Evolutionary conservation across 345 rosid species (phyloP), one percentile per base, ranked within the genome.

Genomic region (Fremontodendron californicum): DNA sequence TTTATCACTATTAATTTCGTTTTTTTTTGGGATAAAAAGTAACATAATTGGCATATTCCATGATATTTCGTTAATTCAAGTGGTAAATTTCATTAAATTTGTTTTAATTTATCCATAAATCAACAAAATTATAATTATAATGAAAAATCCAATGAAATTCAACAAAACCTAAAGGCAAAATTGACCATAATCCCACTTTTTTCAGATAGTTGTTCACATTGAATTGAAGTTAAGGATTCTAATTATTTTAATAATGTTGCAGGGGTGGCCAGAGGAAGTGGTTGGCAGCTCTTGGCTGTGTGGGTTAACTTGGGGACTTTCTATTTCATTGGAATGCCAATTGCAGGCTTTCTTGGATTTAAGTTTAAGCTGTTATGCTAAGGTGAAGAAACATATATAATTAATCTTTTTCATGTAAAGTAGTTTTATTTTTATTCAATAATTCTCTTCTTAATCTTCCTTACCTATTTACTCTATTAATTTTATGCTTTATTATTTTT

Each of bases 251-350:
- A 23, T 9, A 35, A 23, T 0, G 52, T 27, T 37, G 62, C 77
- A 91, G 98, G 94, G 75, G 96, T 89, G 61, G 88, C 88, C 0
- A 88, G 97, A 81, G 98, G 96, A 52, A 86, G 94, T 18, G 99
- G 97, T 18, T 90, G 94, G 94, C 94, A 94, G 70, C 90, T 75
- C 3, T 61, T 89, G 76, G 99, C 82, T 3, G 82, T 87, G 10
- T 73, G 76, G 67, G 91, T 76, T 25, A 93, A 93, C 73, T 78
- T 93, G 55, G 87, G 78, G 23, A 84, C 71, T 23, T 88, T 86
- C 37, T 91, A 84, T 77, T 45, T 79, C 1, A 80, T 91, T 45
- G 94, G 91, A 54, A 78, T 88, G 87, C 93, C 91, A 2, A 69
- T 89, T 49, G 87, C 92, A 0, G 73, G n/a, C 16, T 43, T 93